A percentile compares a stretch with the other conserved stretches of the same genome.
phyloP scores from a whole-genome alignment of 1,139 yeast genomes.

The Citeromyces hawaiiensis region DNA sequence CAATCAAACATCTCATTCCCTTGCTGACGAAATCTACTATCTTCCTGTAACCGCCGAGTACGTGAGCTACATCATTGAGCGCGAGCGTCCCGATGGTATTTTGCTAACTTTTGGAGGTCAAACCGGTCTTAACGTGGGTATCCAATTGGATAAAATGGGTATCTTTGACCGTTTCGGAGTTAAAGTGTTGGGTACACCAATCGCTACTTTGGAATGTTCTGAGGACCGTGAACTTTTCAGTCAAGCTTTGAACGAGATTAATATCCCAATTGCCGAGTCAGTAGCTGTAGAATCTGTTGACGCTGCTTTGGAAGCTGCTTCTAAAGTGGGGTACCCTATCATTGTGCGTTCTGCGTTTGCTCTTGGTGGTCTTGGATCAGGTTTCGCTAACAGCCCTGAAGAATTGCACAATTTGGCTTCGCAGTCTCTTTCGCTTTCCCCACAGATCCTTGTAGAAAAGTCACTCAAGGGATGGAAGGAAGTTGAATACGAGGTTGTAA shows the following conservation, averaged over 20 bases:
- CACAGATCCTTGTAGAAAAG: conserved; percentile 90
- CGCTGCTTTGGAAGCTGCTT: conserved; percentile 84
- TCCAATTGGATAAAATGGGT: conserved; percentile 86
- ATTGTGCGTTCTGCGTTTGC: conserved; percentile 98
- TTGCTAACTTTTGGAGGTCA: conserved; percentile 96
- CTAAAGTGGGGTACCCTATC: conserved; percentile 81
- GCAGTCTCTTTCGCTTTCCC: conserved; percentile 90
- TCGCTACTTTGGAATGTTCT: conserved; percentile 85
- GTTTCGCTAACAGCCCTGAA: conserved; percentile 84
- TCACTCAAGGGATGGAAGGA: conserved; percentile 99
- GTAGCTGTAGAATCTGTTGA: conserved; percentile 90
- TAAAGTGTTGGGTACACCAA: conserved; percentile 95
- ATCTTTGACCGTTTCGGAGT: conserved; percentile 83
- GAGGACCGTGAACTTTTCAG: conserved; percentile 97
- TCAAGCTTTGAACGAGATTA: conserved; percentile 83
- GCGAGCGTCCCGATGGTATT: conserved; percentile 94
- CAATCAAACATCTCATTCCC: conserved; percentile 88
- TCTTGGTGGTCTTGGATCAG: conserved; percentile 96
- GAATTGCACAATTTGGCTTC: conserved; percentile 78
- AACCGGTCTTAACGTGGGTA: conserved; percentile 94
- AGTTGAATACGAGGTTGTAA: conserved; percentile 96
- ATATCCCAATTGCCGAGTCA: conserved; percentile 93
- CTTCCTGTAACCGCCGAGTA: conserved; percentile 96
- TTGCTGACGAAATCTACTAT: conserved; percentile 91
- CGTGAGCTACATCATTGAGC: conserved; percentile 84